Evolutionary conservation across 2,329 filamentous ascomycete species (phyloP).

Genomic region (Dactylellina drechsleri): DNA sequence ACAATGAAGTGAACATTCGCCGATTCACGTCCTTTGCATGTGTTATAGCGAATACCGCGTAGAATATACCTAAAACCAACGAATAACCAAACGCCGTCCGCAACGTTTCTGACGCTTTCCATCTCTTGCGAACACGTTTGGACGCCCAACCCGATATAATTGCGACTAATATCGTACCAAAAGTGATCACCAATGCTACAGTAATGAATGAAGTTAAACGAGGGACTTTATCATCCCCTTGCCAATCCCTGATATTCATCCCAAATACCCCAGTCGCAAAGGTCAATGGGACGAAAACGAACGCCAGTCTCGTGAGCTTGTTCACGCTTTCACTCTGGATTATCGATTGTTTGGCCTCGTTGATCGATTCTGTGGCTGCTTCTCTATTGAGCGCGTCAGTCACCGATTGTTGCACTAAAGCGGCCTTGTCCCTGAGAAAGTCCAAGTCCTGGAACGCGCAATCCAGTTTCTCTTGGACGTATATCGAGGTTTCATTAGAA

Average conservation of each 20-base stretch:
- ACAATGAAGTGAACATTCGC: slow-evolving; percentile 36
- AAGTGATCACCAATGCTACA: slow-evolving; percentile 23
- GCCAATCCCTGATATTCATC: slow-evolving; percentile 62
- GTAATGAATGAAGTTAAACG: slow-evolving; percentile 36
- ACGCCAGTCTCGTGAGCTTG: slow-evolving; percentile 63
- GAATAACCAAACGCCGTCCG: slow-evolving; percentile 43
- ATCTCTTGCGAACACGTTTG: slow-evolving; percentile 5
- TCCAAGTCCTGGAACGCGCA: slow-evolving; percentile 46
- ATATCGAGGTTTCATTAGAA: slow-evolving; percentile 13
- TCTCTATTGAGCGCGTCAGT: slow-evolving; percentile 49
- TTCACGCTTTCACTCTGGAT: slow-evolving; percentile 60
- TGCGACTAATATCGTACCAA: slow-evolving; percentile 33
- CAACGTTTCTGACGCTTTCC: slow-evolving; percentile 35
- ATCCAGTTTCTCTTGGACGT: slow-evolving; percentile 33
- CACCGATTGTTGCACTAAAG: slow-evolving; percentile 41
- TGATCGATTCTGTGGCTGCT: slow-evolving; percentile 50
- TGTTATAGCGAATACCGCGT: slow-evolving; percentile 25
- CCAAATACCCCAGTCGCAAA: slow-evolving; percentile 64
- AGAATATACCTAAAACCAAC: slow-evolving; percentile 28
- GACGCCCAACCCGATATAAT: slow-evolving; percentile 19
- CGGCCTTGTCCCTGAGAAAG: slow-evolving; percentile 46
- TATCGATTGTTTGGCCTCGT: slow-evolving; percentile 59
- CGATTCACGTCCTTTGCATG: slow-evolving; percentile 33
- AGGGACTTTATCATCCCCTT: slow-evolving; percentile 50
- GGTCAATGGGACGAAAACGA: slow-evolving; percentile 64